Evolutionary conservation across 345 rosid genomes (phyloP).

Genomic region (Mangifera indica): DNA sequence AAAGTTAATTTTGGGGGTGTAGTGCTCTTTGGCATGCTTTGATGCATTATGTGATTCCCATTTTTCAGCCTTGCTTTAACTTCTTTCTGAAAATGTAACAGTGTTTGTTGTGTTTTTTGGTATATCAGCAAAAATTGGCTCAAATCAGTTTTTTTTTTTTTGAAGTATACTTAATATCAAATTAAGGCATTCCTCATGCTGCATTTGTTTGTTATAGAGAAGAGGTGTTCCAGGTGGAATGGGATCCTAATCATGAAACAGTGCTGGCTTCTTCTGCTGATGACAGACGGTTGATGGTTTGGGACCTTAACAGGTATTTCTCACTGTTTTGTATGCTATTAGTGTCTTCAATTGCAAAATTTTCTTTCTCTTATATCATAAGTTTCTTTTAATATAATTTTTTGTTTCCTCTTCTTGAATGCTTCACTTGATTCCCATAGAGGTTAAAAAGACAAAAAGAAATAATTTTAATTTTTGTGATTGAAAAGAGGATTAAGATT

Average conservation of each 20-base stretch:
- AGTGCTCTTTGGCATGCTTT: not conserved
- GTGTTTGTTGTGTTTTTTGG: not conserved
- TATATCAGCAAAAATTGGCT: not conserved
- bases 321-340: not conserved
- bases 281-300: slow-evolving; percentile 86
- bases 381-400: not conserved
- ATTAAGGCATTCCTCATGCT: not conserved
- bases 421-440: not conserved
- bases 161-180: not conserved
- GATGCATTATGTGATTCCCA: not conserved
- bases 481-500: not conserved
- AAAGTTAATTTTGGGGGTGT: not conserved
- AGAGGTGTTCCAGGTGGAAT: slow-evolving; percentile 94
- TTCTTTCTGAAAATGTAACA: not conserved
- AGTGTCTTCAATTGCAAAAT: not conserved
- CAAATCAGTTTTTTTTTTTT: not conserved
- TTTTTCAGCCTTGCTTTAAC: not conserved
- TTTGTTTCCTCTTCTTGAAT: not conserved
- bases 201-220: slow-evolving; percentile 47
- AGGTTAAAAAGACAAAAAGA: no score
- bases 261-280: slow-evolving; percentile 91
- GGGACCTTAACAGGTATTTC: slow-evolving; percentile 89
- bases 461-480: not conserved
- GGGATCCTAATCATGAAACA: slow-evolving; percentile 95
- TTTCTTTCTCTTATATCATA: not conserved